Base-by-base conservation (phyloP, 2,329 filamentous ascomycete genomes). In the Tolypocladium paradoxum region DNA sequence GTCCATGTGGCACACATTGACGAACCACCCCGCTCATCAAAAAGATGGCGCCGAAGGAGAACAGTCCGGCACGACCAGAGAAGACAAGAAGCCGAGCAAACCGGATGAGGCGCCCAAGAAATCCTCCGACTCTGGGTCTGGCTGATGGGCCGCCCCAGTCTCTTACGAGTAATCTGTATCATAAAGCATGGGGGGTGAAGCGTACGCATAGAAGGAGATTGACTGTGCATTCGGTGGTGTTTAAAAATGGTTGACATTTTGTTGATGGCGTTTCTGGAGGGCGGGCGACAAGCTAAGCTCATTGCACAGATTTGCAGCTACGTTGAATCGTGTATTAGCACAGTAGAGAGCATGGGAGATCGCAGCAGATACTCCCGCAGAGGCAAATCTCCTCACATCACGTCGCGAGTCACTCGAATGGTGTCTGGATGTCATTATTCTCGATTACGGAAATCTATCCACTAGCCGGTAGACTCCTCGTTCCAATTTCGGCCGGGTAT, bases 1-100 rank as follows among this genome's bases (percentile, higher is more conserved):
- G 74, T 90, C 85, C 43, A 84, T 95, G 58, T 97, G 92, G 92
- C 89, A 96, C 66, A 90, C 84, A 59, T 71, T 97, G 53, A 95
- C 87, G n/a, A 88, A 90, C 62, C 83, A 93, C 62, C 76, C 79
- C 0, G 76, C 75, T 6, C 79, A 82, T 58, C 72, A 75, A 55
- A 69, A 73, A 54, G 62, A 68, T 22, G 54, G 61, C 6, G n/a
- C n/a, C n/a, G 65, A 67, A 11, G 43, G 18, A 20, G 58, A 59
- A 24, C 57, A 66, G 20, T 54, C 63, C 33, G 61, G 53, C 49
- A 59, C 57, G 49, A 58, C 27, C 38, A 57, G 64, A 49, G 58
- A 60, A 20, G 54, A 57, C 50, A 54, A 60, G 43, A 63, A 61
- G 16, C 58, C 62, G 43, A 52, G 52, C 4, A 63, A 64, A 33